A percentile compares a stretch with the other conserved stretches of the same genome.
Evolutionary conservation across 176 grass and related monocot genomes (phyloP).

Genomic region (Carex scoparia): DNA sequence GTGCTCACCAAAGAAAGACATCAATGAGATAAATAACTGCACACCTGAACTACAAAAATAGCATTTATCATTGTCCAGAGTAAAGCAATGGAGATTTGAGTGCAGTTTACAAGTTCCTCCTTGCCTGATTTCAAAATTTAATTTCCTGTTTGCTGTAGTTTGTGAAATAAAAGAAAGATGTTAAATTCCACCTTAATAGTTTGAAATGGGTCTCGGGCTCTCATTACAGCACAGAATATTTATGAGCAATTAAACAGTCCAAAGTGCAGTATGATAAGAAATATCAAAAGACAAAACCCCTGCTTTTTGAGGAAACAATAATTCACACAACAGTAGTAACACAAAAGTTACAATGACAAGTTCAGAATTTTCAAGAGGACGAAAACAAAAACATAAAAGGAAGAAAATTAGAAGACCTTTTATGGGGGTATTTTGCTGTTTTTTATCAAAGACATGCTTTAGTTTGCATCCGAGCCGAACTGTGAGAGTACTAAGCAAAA

Average conservation of each 20-base stretch:
- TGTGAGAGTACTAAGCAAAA: slow-evolving; percentile 76
- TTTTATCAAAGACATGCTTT: slow-evolving; percentile 63
- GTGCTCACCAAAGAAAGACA: not conserved
- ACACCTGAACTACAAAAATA: slow-evolving; percentile 62
- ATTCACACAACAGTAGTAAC: not conserved
- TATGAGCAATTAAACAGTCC: not conserved
- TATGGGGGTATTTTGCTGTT: slow-evolving; percentile 38
- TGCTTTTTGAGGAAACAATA: not conserved
- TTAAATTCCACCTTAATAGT: not conserved
- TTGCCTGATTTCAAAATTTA: slow-evolving; percentile 46
- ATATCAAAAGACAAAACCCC: not conserved
- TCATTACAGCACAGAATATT: slow-evolving; percentile 1
- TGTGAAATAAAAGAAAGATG: slow-evolving; percentile 18
- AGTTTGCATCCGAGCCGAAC: slow-evolving; percentile 79
- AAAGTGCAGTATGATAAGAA: not conserved
- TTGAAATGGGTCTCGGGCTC: not conserved
- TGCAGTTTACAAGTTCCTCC: slow-evolving; percentile 48
- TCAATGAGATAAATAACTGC: not conserved
- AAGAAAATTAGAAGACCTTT: slow-evolving; percentile 50
- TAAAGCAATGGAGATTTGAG: slow-evolving; percentile 53
- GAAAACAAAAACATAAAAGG: not conserved
- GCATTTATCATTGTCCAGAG: slow-evolving; percentile 44
- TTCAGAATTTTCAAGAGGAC: not conserved
- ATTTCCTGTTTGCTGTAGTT: slow-evolving; percentile 37
- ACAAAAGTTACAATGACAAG: not conserved